Conservation (phyloP, 345 rosid species). For the Nephelium lappaceum region DNA sequence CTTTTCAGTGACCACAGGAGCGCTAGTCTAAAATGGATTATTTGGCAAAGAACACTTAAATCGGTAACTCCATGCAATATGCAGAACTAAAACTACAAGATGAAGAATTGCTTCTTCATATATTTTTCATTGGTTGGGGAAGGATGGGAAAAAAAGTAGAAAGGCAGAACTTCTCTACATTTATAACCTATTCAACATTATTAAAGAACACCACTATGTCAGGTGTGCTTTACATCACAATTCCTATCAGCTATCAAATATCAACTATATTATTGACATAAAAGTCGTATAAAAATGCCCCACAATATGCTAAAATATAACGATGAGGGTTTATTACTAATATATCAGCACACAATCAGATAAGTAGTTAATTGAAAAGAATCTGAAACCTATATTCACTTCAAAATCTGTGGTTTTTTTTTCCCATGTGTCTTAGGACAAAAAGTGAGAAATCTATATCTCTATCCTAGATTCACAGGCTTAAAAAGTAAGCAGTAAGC, state of each 20-base stretch:
- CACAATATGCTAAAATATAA: neutral
- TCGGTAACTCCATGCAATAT: neutral
- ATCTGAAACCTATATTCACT: neutral
- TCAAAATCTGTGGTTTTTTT: neutral
- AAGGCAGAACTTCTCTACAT: neutral
- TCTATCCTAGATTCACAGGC: neutral
- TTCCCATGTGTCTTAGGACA: neutral
- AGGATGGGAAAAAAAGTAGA: too few relatives aligned
- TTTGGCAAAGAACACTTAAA: slow-evolving; percentile 2
- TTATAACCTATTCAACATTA: neutral
- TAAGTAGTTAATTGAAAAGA: neutral
- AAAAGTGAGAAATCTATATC: too few relatives aligned
- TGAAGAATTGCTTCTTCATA: too few relatives aligned
- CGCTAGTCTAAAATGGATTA: neutral
- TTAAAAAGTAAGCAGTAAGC: neutral
- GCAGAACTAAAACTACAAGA: neutral
- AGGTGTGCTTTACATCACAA: neutral
- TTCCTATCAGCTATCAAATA: neutral
- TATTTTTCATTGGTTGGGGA: neutral
- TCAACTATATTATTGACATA: neutral
- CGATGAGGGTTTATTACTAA: neutral
- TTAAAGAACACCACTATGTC: neutral
- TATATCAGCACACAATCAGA: neutral
- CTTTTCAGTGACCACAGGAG: neutral
- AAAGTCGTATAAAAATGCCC: neutral